Evolutionary conservation across 2,329 filamentous ascomycete species (phyloP), one percentile per base, ranked within the genome.

Genomic region (Chrysoporthe deuterocubensis): DNA sequence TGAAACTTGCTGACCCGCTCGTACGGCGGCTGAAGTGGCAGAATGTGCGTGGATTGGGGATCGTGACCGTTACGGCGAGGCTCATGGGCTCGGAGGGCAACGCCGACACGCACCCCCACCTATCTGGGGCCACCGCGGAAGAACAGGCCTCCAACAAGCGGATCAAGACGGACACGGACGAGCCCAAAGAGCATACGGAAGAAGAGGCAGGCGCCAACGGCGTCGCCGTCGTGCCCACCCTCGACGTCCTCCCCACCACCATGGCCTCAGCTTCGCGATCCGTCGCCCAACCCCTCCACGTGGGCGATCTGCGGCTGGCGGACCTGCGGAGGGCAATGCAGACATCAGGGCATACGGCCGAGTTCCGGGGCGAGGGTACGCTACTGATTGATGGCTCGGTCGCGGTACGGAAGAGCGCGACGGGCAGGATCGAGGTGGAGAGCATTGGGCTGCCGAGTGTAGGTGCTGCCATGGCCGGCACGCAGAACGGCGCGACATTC

Each of bases 11-110:
- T 61, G 92, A 95, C 72, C 83, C 87, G 57, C 87, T 99, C 26
- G 92, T 97, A 68, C 93, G 93, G 79, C 91, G 91, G 73, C 85
- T 99, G 69, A 93, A 92, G 75, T 98, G 96, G 96, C 96, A 98
- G 81, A 94, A 93, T 68, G 94, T 98, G 34, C 90, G 93, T 66
- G 94, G 92, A 2, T 83, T 98, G 8, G 92, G 93, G 50, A 93
- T 99, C 67, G 95, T 97, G 18, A 96, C 95, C n/a, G 85, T 99
- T 66, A 96, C 93, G 2, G 96, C 94, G 11, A 89, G 81, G 81
- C 84, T 78, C 75, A 85, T 84, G 16, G 76, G 82, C 62, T 67
- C 71, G 43, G 72, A 78, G 21, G 78, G 74, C 40, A 76, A 86
- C 84, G 74, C 75, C 81, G 74, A 65, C 74, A 83, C 65, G 50